Percentiles rank a stretch among this genome's conserved stretches.
Conservation (phyloP, 2,329 filamentous ascomycete genomes). For the Pseudogymnoascus sp. region DNA sequence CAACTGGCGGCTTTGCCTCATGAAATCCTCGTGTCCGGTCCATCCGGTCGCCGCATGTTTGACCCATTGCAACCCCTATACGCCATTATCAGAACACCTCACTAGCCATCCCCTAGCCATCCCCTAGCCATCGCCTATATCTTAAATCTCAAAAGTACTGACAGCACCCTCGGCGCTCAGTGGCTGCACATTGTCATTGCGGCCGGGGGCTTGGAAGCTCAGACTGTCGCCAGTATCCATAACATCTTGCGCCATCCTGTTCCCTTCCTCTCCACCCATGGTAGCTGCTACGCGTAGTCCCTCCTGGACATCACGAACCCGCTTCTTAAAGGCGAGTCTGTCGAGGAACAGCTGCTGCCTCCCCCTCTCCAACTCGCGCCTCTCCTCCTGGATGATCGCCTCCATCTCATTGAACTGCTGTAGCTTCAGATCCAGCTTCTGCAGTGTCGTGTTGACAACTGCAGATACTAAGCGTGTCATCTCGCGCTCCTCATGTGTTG, state of each 20-base stretch:
- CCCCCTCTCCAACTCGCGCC: slow-evolving; percentile 83
- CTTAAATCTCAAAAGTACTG: slow-evolving; percentile 3
- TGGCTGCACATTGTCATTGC: slow-evolving; percentile 38
- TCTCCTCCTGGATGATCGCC: slow-evolving; percentile 80
- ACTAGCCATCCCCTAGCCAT: background rate
- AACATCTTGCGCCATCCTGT: slow-evolving; percentile 29
- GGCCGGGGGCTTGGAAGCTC: slow-evolving; percentile 42
- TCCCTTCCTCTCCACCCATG: slow-evolving; percentile 32
- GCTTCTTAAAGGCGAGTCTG: slow-evolving; percentile 78
- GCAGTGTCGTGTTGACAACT: slow-evolving; percentile 85
- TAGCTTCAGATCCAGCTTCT: slow-evolving; percentile 93
- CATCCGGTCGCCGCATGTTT: background rate
- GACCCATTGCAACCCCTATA: slow-evolving; percentile 4
- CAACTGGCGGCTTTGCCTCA: background rate
- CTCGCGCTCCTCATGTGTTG: slow-evolving; percentile 92
- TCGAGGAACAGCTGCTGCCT: slow-evolving; percentile 92
- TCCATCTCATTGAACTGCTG: slow-evolving; percentile 97
- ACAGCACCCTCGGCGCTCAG: slow-evolving; percentile 43
- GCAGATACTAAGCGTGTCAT: slow-evolving; percentile 90
- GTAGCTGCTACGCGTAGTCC: slow-evolving; percentile 46
- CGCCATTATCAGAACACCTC: slow-evolving; percentile 5
- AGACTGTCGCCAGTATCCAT: slow-evolving; percentile 39
- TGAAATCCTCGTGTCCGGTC: slow-evolving; percentile 2
- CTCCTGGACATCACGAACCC: slow-evolving; percentile 76
- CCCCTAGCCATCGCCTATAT: background rate